Percentiles rank a stretch among this genome's conserved stretches.
Conservation (phyloP, 2,329 filamentous ascomycete genomes). For the Magnaporthiopsis incrustans region DNA sequence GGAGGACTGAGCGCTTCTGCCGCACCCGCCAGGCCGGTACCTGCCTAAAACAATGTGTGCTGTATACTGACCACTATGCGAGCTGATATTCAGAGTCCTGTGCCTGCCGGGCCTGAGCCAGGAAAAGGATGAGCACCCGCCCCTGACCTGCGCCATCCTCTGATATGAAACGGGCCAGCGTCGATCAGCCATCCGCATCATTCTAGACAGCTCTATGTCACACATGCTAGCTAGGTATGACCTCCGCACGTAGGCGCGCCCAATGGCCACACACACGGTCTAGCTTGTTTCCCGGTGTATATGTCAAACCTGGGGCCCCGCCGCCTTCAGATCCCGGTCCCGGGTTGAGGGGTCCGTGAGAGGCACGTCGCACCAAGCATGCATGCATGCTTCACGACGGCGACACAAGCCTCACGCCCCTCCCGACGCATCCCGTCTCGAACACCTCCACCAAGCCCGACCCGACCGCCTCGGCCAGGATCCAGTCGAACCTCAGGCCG, state of each 20-base stretch:
- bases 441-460: conserved; percentile 66
- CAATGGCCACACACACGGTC: background rate
- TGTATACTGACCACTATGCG: no score
- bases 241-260: background rate
- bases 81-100: background rate
- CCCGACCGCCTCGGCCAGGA: conserved; percentile 62
- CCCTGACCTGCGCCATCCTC: background rate
- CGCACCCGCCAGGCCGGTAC: no score
- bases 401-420: conserved; percentile 42
- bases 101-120: no score
- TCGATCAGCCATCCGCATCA: background rate
- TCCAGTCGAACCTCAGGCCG: conserved; percentile 63
- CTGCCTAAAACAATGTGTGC: no score
- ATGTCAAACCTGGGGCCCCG: background rate
- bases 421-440: conserved; percentile 65
- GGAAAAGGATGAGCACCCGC: background rate
- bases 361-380: background rate
- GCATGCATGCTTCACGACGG: background rate
- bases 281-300: background rate
- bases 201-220: background rate
- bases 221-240: background rate
- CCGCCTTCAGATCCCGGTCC: background rate
- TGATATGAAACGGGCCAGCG: background rate
- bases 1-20: no score
- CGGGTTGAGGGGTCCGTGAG: no score